These are phyloP conservation scores for Dichomitus squalens DNA, from an alignment of 1,284 basidiomycete species.

Conservation along the genomic window DNA sequence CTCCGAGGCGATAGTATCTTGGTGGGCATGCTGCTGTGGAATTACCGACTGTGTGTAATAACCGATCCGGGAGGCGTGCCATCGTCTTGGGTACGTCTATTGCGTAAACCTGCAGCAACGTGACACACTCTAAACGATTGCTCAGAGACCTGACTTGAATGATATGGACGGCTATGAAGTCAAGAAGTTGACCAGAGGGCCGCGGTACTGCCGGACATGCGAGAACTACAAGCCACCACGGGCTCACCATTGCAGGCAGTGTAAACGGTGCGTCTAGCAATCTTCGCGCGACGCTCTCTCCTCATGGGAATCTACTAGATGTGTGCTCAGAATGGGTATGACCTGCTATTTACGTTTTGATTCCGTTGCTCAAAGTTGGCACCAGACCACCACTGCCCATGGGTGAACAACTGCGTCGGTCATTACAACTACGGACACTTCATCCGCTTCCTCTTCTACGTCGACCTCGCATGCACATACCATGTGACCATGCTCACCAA, in stretches of 20 bases:
- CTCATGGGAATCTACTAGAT: constrained; percentile 45
- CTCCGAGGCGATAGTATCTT: constrained; percentile 52
- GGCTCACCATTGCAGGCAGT: constrained; percentile 89
- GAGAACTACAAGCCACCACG: constrained; percentile 72
- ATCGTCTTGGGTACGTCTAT: constrained; percentile 67
- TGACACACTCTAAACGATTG: constrained; percentile 1
- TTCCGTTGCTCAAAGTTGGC: neutral
- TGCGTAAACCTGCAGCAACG: neutral
- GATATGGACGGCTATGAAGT: constrained; percentile 79
- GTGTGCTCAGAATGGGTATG: constrained; percentile 81
- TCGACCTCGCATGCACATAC: constrained; percentile 86
- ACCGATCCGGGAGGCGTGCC: constrained; percentile 89
- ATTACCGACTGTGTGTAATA: constrained; percentile 80
- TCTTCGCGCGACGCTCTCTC: neutral
- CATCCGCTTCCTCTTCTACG: constrained; percentile 89
- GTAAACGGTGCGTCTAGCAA: constrained; percentile 62
- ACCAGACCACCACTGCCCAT: constrained; percentile 89
- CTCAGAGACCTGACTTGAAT: constrained; percentile 74
- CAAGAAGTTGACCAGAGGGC: constrained; percentile 79
- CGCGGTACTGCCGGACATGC: constrained; percentile 85
- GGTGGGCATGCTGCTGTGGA: constrained; percentile 81
- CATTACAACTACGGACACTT: constrained; percentile 91
- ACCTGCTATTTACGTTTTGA: neutral
- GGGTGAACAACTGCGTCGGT: constrained; percentile 91
- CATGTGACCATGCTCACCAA: constrained; percentile 79